Base-by-base conservation (phyloP, 352 stramenopile genomes). In the Globisporangium apiculatum region DNA sequence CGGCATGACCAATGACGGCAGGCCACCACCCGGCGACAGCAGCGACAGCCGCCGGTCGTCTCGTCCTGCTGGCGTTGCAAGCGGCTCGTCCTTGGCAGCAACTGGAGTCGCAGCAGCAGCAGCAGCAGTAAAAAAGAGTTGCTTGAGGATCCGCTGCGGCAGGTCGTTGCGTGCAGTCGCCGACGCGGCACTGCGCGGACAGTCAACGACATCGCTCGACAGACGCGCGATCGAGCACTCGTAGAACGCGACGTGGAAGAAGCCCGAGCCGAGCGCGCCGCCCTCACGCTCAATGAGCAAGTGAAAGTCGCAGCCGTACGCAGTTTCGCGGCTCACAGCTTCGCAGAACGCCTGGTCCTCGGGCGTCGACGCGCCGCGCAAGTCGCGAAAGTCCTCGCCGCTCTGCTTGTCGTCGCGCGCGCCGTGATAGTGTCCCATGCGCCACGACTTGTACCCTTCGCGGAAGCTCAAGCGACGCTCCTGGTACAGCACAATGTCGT, bases 161-260 rank as follows among this genome's bases (percentile, higher is more conserved):
- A 86, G 51, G 58, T 74, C 65, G 55, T 69, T 52, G 48, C 55
- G 68, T 31, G 24, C 24, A 31, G 24, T 31, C 38, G 53, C 36
- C 37, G 65, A 51, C 43, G 57, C 54, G 35, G 51, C 62, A 10
- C 67, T 65, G 31, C 67, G 61, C 41, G 62, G 68, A n/a, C 58
- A 64, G 37, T 79, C 60, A 4, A 69, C 67, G 11, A 76, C 59
- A 37, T 78, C 67, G 4, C 65, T 69, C 2, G 79, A 77, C 7
- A 92, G 60, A n/a, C 70, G 69, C n/a, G 69, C 66, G 7, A 92
- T 55, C 5, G 82, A 91, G 52, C 83, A 93, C 61, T 95, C 86
- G 48, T 94, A 94, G 53, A 95, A 94, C 8, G 83, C 78, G 56
- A 95, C 79, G 57, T 93, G 86, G 56, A 95, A 91, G 57, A 91